These are phyloP conservation scores for Erythrophleum ivorense DNA, from an alignment of 331 rosid genomes.

Conservation along the genomic window DNA sequence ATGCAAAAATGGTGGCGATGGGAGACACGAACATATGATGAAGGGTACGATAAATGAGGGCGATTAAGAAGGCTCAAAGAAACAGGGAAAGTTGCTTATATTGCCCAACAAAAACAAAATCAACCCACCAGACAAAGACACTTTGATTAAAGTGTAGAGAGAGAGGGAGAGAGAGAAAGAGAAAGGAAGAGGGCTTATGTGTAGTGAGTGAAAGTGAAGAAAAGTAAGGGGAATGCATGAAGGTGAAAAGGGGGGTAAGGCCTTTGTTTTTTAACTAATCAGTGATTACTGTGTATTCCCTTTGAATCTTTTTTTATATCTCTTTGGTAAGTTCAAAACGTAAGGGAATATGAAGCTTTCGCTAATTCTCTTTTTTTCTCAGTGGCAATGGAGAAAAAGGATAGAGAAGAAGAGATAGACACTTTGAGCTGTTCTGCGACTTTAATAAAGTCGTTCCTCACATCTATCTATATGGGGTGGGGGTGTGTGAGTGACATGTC, in stretches of 20 bases:
- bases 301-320: too few relatives aligned
- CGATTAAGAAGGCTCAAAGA: slow-evolving; percentile 51
- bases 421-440: neutral
- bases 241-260: too few relatives aligned
- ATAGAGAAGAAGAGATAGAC: neutral
- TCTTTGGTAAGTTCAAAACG: too few relatives aligned
- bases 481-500: neutral
- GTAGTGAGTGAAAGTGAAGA: slow-evolving; percentile 36
- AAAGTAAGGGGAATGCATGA: neutral
- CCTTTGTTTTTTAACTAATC: neutral
- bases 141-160: slow-evolving; percentile 46
- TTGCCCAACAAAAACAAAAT: slow-evolving; percentile 43
- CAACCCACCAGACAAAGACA: slow-evolving; percentile 42
- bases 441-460: slow-evolving; percentile 49
- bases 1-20: neutral
- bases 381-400: too few relatives aligned
- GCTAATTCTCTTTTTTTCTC: too few relatives aligned
- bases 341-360: too few relatives aligned
- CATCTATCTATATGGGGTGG: neutral
- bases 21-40: slow-evolving; percentile 65
- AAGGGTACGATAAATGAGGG: slow-evolving; percentile 84
- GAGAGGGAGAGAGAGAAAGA: neutral
- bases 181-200: too few relatives aligned
- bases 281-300: neutral
- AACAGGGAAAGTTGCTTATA: slow-evolving; percentile 39